Base-by-base conservation (phyloP, 176 grass and related monocot genomes). In the Carex cristatella region DNA sequence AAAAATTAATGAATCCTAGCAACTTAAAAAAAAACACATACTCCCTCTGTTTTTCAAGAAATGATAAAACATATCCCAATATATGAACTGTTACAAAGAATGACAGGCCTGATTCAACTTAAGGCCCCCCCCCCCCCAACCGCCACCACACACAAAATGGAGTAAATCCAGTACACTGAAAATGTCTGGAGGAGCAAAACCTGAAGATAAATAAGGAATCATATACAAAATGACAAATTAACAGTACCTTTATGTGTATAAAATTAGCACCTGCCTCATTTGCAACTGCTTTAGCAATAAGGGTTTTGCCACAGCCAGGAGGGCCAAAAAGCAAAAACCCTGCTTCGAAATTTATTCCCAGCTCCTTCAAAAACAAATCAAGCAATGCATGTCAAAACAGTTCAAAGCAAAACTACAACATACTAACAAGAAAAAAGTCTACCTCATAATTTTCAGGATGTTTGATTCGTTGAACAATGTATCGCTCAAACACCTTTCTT, bases 251-350 rank as follows among this genome's bases (percentile, higher is more conserved):
- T 61, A 98, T 93, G 76, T 98, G 93, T 81, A 98, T 98, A 89
- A 98, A 98, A 86, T 86, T 98, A 79, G 95, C 93, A 54, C 95
- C 95, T 86, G 95, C 93, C 11, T 94, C 95, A 86, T 98, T 92
- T 33, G 95, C 95, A 85, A 98, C 93, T 64, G 93, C 95, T 93
- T 98, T 98, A 42, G 95, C 95, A 85, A 98, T 95, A 60, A 98
- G 85, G 69, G 96, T 98, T 98, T 98, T 98, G 44, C 96, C 96
- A 69, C 96, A 98, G 64, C 96, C 96, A 31, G 96, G 96, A 88
- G 93, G 93, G 71, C 96, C 96, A 88, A 92, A 98, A 16, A 98
- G 81, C 80, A 98, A 80, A 88, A 95, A 88, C 5, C 96, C 96
- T 81, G 89, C 96, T 86, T 95, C 89, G 85, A 95, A 77, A 86